Evolutionary conservation across 306 rosid genomes (phyloP), one percentile per base, ranked within the genome.

Genomic region (Cucurbita pepo): DNA sequence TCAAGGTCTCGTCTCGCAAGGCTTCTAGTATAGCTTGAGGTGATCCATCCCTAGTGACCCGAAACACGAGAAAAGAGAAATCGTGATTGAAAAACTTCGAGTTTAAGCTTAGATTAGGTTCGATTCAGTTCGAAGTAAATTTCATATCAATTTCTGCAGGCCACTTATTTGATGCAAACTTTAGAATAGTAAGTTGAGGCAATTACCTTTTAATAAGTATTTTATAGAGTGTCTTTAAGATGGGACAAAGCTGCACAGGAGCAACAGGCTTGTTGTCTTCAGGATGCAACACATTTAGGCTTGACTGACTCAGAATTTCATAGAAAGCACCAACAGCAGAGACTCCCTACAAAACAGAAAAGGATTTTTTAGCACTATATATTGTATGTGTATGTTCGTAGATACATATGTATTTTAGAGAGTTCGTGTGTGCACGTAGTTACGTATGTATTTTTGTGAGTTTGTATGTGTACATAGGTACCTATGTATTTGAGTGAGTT

Each of bases 171-270:
- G 18, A 59, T 14, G 38, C 62, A 57, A 62, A 37, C 15, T 62
- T 62, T 15, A 22, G 5, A 21, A 9, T 56, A 48, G 25, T 25
- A 25, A 25, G 25, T 25, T 25, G 25, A 25, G 73, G 37, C 4
- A 45, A 64, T 21, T 78, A 90, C 98, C 98, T 88, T 8, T 77
- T 85, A 59, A 92, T 88, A 77, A 92, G 78, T 79, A 90, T 90
- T 78, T 88, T 90, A 79, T 92, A 87, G 0, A 92, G 86, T 50
- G 88, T 90, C 95, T 88, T 92, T 80, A 92, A 86, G 81, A 92
- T 90, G 36, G 98, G 98, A 83, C 96, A 92, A 36, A 92, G 91
- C 78, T 92, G 91, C 25, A 87, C 96, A 18, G 98, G 96, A 72
- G 98, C 96, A 54, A 92, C 98, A 7, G 77, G 96, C 78, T 88